Evolutionary conservation across 78 protist genomes (phyloP).

Genomic region (Guillardia theta): DNA sequence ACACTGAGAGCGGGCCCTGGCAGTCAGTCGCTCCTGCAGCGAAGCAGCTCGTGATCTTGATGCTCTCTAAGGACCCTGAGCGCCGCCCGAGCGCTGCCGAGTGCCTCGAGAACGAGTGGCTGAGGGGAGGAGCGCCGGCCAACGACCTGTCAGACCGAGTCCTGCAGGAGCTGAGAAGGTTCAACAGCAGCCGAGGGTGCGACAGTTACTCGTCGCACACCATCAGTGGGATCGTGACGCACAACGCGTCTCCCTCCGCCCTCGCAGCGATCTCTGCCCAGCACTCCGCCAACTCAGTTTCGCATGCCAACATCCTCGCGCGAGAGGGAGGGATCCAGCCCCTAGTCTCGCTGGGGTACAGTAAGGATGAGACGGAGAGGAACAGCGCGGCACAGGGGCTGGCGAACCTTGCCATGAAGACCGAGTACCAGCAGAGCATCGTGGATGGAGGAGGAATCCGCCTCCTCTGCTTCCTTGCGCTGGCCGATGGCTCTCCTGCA

Average conservation of each 20-base stretch:
- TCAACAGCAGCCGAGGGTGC: no score
- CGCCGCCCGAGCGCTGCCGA: background rate
- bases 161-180: background rate
- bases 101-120: background rate
- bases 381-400: background rate
- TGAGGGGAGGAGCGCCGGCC: background rate
- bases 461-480: background rate
- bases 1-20: background rate
- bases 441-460: background rate
- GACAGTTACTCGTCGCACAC: no score
- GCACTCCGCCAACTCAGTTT: no score
- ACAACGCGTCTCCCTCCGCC: no score
- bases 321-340: conserved; percentile 17
- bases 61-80: background rate
- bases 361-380: background rate
- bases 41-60: background rate
- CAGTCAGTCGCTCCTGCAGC: background rate
- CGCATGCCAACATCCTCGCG: no score
- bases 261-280: no score
- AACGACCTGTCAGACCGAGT: background rate
- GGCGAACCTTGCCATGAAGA: background rate
- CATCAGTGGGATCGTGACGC: no score
- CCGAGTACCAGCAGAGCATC: background rate
- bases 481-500: background rate
- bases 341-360: background rate